These are phyloP conservation scores for Stereum hirsutum DNA, from an alignment of 1,284 basidiomycete species.

Conservation along the genomic window DNA sequence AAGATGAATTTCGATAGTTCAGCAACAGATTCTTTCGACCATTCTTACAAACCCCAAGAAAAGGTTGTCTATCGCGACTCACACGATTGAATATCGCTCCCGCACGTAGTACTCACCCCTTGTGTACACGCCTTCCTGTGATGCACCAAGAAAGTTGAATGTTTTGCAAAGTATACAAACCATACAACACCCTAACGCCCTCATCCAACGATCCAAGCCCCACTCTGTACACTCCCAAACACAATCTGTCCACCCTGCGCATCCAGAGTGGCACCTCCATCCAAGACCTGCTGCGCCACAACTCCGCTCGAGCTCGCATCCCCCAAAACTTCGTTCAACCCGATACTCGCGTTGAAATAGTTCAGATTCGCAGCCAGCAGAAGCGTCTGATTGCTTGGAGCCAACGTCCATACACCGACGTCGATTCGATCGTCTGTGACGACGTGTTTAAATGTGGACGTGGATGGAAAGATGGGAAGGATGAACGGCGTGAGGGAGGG, in stretches of 20 bases:
- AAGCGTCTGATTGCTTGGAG: constrained; percentile 20
- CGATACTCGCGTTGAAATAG: constrained; percentile 21
- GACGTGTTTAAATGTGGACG: constrained; percentile 16
- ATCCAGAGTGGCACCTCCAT: no score
- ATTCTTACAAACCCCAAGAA: no score
- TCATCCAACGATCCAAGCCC: neutral
- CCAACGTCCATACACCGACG: constrained; percentile 32
- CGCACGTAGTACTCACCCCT: no score
- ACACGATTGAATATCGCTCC: no score
- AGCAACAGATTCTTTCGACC: no score
- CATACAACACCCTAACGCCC: no score
- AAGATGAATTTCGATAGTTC: no score
- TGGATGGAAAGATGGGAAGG: constrained; percentile 17
- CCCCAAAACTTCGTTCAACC: constrained; percentile 12
- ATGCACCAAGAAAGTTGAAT: no score
- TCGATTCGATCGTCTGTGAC: constrained; percentile 22
- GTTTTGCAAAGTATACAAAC: no score
- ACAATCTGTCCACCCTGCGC: constrained; percentile 16
- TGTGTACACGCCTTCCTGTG: no score
- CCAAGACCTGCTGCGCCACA: constrained; percentile 9
- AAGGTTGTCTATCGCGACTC: no score
- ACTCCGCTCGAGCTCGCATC: no score
- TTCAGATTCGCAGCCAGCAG: constrained; percentile 34
- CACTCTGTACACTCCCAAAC: neutral
- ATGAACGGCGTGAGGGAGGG: constrained; percentile 30